Evolutionary conservation across 2,329 filamentous ascomycete genomes (phyloP), one percentile per base, ranked within the genome.

Genomic region (Epichloe gansuensis): DNA sequence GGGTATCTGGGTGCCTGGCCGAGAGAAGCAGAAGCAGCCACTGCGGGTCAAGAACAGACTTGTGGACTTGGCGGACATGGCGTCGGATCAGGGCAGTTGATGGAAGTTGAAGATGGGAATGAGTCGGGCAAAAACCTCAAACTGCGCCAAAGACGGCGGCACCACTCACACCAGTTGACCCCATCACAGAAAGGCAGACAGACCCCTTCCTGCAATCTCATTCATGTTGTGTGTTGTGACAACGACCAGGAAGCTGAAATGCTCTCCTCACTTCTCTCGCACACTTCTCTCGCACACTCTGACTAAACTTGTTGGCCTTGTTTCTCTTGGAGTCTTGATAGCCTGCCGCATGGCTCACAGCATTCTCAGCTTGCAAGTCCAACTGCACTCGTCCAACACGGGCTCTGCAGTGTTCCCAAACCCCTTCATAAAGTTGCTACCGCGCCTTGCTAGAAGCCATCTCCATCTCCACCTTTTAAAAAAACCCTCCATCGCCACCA

Each of bases 81-180:
- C 25, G 42, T 43, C 15, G 38, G 48, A 42, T 39, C 23, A 12
- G 48, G 17, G 48, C 25, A 43, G 28, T 34, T 25, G 49, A 37
- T 28, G 34, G 9, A 46, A 12, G 45, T 48, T 37, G 38, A 48
- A 47, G 51, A 52, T 52, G 38, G 42, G 37, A 50, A 46, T 42
- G 47, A 50, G 11, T 46, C 41, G 31, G 34, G 38, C 9, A 35
- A 35, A 25, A 34, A 8, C 42, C 43, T 46, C 7, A n/a, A 25
- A 25, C 31, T 38, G 21, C 25, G 35, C 15, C 17, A 31, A 42
- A 35, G 12, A 38, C n/a, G n/a, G 44, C 47, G 37, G 28, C 28
- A 31, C 45, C 31, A 35, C 31, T 46, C 44, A 46, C 45, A 23
- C 44, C 11, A 39, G 1, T 49, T 43, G 39, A 25, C 25, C 39